phyloP scores from a whole-genome alignment of 1,284 basidiomycete genomes.

The Ceratobasidium sp. region DNA sequence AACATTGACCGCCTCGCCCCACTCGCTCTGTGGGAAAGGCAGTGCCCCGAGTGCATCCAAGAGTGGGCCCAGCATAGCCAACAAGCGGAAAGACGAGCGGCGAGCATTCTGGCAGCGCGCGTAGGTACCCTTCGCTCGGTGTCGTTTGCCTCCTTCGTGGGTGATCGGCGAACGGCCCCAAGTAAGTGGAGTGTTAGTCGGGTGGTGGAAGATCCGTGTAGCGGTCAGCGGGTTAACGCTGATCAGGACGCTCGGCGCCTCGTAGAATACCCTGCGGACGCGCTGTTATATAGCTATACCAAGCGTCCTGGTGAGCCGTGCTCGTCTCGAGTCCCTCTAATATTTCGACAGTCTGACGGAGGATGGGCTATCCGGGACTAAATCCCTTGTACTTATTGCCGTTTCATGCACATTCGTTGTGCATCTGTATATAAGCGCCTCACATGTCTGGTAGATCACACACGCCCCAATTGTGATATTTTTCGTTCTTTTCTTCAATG shows the following conservation, averaged over 20 bases:
- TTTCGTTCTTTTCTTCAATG: too few relatives aligned
- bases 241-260: not conserved
- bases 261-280: not conserved
- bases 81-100: slow-evolving; percentile 1
- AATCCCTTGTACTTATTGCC: not conserved
- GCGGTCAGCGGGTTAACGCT: not conserved
- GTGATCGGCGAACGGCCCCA: not conserved
- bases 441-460: not conserved
- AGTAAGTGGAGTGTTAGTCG: slow-evolving; percentile 8
- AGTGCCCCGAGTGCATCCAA: not conserved
- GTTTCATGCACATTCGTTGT: not conserved
- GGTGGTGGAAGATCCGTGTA: not conserved
- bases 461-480: too few relatives aligned
- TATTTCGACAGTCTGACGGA: not conserved
- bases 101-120: not conserved
- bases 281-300: not conserved
- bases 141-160: slow-evolving; percentile 15
- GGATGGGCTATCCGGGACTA: not conserved
- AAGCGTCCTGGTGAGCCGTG: not conserved
- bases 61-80: not conserved
- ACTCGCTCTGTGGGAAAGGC: not conserved
- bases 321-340: not conserved
- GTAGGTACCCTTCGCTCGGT: not conserved
- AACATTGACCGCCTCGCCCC: not conserved
- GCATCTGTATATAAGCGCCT: not conserved